Base-by-base conservation (phyloP, 2,329 filamentous ascomycete species). In the Chrysoporthe puriensis region DNA sequence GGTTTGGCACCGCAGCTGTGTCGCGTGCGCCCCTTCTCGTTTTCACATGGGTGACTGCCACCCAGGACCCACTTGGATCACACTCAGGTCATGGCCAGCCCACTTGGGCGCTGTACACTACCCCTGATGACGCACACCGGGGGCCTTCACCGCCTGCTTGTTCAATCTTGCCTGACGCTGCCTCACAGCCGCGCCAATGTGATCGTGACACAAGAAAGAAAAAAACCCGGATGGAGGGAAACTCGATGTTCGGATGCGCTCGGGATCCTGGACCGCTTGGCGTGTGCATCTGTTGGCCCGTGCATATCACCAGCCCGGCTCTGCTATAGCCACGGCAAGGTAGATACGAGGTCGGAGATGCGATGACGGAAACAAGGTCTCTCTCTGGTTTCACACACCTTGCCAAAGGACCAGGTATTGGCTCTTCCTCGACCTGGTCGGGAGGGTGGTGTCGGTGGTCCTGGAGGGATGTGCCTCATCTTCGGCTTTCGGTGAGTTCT, bases 391-490 rank as follows among this genome's bases (percentile, higher is more conserved):
- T 32, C 36, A 66, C 69, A 3, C 6, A 69, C 69, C 61, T 70
- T 69, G 58, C 69, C 59, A 54, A 70, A 70, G 3, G 69, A 70
- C 63, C 63, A 70, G 42, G 69, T 70, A 7, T 69, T 64, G 21
- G 69, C 67, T 63, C 69, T 61, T n/a, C 42, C 64, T 18, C 69
- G 66, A 40, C 69, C 64, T 4, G 40, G 52, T 43, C 62, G 60
- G 2, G 58, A 32, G 26, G 57, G 60, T 43, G 43, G 69, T 16
- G 62, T 60, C 50, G 69, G 69, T 14, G 66, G 69, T 18, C 67
- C 69, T 58, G 69, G 69, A 14, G 69, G 43, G 52, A 70, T 69
- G 46, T 66, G 66, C 48, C 66, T 68, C 69, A 70, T 70, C 36
- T 36, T 67, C 64, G 18, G 48, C 6, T 40, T 18, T 63, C 32